Evolutionary conservation across 495 filamentous ascomycete species (phyloP).

Genomic region (Lichenothelia convexa): DNA sequence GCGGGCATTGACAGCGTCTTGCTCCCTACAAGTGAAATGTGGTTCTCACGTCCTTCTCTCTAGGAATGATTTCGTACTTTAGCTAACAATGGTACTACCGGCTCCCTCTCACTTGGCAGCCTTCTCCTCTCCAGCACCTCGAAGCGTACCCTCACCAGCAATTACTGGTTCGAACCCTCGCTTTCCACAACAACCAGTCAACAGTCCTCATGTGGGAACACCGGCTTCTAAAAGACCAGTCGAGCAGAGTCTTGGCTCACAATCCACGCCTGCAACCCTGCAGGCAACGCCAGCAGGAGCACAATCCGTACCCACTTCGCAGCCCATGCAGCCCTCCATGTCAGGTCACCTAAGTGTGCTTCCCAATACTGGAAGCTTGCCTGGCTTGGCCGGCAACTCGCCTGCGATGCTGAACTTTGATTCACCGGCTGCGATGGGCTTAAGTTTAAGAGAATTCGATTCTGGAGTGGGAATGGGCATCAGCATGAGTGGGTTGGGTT

Average conservation of each 20-base stretch:
- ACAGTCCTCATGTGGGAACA: slow-evolving; percentile 16
- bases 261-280: slow-evolving; percentile 4
- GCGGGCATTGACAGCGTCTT: neutral
- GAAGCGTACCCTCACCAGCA: slow-evolving; percentile 4
- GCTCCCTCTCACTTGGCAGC: slow-evolving; percentile 6
- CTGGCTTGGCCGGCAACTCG: slow-evolving; percentile 6
- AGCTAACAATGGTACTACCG: neutral
- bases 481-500: slow-evolving; percentile 3
- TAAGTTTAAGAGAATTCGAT: neutral
- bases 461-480: slow-evolving; percentile 15
- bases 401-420: slow-evolving; percentile 14
- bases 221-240: slow-evolving; percentile 9
- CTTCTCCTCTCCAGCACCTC: slow-evolving; percentile 3
- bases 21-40: neutral
- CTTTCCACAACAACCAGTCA: slow-evolving; percentile 22
- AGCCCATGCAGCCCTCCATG: too few species aligned
- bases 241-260: slow-evolving; percentile 13
- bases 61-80: neutral
- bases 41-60: neutral
- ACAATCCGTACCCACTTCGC: neutral
- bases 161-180: slow-evolving; percentile 7
- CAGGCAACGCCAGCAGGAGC: slow-evolving; percentile 3
- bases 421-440: slow-evolving; percentile 7
- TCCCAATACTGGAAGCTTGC: neutral
- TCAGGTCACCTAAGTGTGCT: neutral